phyloP scores from a whole-genome alignment of 1,284 basidiomycete genomes.

The Ganoderma lucidum region DNA sequence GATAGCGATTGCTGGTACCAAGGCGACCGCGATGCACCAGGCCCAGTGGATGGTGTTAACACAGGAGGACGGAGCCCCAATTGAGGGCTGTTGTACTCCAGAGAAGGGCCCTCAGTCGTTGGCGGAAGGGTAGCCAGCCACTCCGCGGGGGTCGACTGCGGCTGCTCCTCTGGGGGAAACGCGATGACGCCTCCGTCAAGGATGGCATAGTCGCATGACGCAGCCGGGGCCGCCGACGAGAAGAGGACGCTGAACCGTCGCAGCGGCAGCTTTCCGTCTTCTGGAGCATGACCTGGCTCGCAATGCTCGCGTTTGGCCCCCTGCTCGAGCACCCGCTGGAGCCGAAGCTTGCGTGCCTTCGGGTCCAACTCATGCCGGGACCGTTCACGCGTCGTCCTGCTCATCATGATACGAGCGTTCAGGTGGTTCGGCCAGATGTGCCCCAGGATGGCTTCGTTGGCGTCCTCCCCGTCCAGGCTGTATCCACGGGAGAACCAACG shows the following conservation, averaged over 20 bases:
- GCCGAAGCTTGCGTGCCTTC: not conserved
- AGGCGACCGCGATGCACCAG: not conserved
- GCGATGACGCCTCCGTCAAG: conserved; percentile 62
- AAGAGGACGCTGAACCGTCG: conserved; percentile 79
- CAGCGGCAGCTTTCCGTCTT: conserved; percentile 56
- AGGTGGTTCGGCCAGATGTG: conserved; percentile 92
- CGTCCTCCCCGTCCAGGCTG: conserved; percentile 59
- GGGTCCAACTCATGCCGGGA: conserved; percentile 34
- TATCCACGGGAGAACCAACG: conserved; percentile 78
- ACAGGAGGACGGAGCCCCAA: not conserved
- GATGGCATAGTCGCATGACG: conserved; percentile 78
- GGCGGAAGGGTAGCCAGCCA: not conserved
- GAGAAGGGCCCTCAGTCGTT: not conserved
- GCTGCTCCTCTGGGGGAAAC: conserved; percentile 30
- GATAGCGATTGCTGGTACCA: conserved; percentile 22
- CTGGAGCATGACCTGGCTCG: conserved; percentile 21
- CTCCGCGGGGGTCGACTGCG: conserved; percentile 13
- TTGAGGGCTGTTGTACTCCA: not conserved
- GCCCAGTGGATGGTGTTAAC: not conserved
- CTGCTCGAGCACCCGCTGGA: not conserved
- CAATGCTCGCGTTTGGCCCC: not conserved
- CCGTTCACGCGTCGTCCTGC: conserved; percentile 68
- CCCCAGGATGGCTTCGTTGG: conserved; percentile 85
- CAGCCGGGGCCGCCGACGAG: conserved; percentile 65
- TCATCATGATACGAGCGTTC: conserved; percentile 84